Conservation (phyloP, 768 basidiomycete species). For the Fistulinella prunicolor region DNA sequence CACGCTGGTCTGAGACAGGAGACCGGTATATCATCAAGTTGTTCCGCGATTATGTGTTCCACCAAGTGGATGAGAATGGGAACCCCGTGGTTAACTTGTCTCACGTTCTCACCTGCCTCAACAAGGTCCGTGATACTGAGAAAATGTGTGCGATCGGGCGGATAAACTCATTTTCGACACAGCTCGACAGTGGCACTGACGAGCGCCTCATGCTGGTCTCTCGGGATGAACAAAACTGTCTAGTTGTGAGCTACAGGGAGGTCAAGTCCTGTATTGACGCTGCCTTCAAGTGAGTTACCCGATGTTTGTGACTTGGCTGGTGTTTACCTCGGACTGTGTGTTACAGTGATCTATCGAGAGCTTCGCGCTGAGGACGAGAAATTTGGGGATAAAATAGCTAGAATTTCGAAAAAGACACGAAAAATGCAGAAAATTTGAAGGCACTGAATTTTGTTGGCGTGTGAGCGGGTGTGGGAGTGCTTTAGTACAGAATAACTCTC, state of each 20-base stretch:
- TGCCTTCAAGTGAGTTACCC: conserved; percentile 66
- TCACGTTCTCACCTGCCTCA: conserved; percentile 89
- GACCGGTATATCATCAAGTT: conserved; percentile 98
- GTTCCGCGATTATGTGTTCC: conserved; percentile 97
- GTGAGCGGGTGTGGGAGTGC: too few relatives aligned
- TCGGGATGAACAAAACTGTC: conserved; percentile 93
- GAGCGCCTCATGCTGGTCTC: conserved; percentile 94
- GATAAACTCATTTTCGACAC: conserved; percentile 28
- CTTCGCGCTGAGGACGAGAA: conserved; percentile 19
- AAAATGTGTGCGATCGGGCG: background rate
- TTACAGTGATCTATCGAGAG: conserved; percentile 45
- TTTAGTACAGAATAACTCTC: too few relatives aligned
- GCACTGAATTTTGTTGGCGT: too few relatives aligned
- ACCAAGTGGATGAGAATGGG: conserved; percentile 90
- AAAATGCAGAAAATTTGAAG: conserved; percentile 49
- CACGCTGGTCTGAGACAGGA: conserved; percentile 97
- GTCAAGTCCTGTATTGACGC: conserved; percentile 82
- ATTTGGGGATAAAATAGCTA: conserved; percentile 52
- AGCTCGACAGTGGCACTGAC: conserved; percentile 93
- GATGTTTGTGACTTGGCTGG: background rate
- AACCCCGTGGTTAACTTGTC: conserved; percentile 86
- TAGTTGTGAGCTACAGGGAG: conserved; percentile 91
- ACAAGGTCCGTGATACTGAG: conserved; percentile 68
- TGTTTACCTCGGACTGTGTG: background rate
- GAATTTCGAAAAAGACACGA: conserved; percentile 64